Conservation (phyloP, 1,139 yeast genomes). For the Candida freyschussii region DNA sequence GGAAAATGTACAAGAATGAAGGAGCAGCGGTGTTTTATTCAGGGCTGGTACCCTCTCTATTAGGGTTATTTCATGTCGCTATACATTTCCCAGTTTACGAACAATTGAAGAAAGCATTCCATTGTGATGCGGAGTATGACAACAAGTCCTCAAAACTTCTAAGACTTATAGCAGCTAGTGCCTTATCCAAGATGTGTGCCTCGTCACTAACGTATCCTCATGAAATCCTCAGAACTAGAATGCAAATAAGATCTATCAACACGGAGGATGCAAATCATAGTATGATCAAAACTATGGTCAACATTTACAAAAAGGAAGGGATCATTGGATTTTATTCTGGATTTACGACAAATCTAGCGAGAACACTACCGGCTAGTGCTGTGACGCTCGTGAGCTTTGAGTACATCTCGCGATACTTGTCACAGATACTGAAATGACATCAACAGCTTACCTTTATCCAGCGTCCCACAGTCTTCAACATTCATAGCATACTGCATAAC, state of each 20-base stretch:
- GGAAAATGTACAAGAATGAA: slow-evolving; percentile 71
- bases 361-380: slow-evolving; percentile 95
- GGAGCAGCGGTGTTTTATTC: slow-evolving; percentile 83
- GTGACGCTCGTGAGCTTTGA: slow-evolving; percentile 94
- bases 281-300: slow-evolving; percentile 41
- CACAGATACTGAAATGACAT: slow-evolving; percentile 6
- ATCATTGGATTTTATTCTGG: slow-evolving; percentile 85
- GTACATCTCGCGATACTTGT: slow-evolving; percentile 54
- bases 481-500: too few relatives aligned
- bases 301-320: slow-evolving; percentile 69
- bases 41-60: slow-evolving; percentile 84
- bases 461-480: too few relatives aligned
- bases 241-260: slow-evolving; percentile 50
- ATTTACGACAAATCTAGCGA: slow-evolving; percentile 71
- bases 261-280: slow-evolving; percentile 19
- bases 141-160: slow-evolving; percentile 30
- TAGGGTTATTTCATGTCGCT: slow-evolving; percentile 91
- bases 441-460: too few relatives aligned
- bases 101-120: slow-evolving; percentile 53
- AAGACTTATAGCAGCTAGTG: slow-evolving; percentile 66
- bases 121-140: slow-evolving; percentile 23
- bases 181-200: slow-evolving; percentile 84
- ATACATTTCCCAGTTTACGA: slow-evolving; percentile 98
- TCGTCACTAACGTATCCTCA: slow-evolving; percentile 91
- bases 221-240: slow-evolving; percentile 87